These are phyloP conservation scores for Aspergillus pseudoterreus DNA, from an alignment of 2,329 filamentous ascomycete species.

Conservation along the genomic window DNA sequence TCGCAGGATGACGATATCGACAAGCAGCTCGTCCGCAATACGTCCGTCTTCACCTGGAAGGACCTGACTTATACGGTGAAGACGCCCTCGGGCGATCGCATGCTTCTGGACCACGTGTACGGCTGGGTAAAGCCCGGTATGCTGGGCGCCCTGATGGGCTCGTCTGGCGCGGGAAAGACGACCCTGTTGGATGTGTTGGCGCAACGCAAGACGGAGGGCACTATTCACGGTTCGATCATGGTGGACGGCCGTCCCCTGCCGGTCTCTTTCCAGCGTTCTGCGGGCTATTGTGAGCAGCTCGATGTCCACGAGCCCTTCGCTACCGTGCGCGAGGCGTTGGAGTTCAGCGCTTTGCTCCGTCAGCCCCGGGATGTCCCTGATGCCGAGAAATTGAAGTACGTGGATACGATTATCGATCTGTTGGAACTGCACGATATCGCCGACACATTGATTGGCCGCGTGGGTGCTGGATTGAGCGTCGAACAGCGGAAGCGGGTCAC, in stretches of 20 bases:
- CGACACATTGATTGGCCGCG: slow-evolving; percentile 57
- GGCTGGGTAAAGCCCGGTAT: slow-evolving; percentile 76
- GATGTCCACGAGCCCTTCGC: slow-evolving; percentile 65
- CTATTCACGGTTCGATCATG: slow-evolving; percentile 61
- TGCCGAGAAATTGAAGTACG: slow-evolving; percentile 61
- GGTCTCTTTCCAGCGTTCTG: slow-evolving; percentile 61
- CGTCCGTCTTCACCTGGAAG: slow-evolving; percentile 70
- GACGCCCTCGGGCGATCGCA: slow-evolving; percentile 51
- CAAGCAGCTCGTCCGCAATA: slow-evolving; percentile 56
- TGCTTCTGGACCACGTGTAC: slow-evolving; percentile 63
- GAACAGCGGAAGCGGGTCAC: slow-evolving; percentile 68
- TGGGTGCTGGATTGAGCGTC: slow-evolving; percentile 50
- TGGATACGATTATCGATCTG: slow-evolving; percentile 61
- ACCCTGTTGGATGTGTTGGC: slow-evolving; percentile 73
- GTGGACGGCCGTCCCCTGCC: slow-evolving; percentile 61
- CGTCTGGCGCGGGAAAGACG: slow-evolving; percentile 70
- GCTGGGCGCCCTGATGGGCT: slow-evolving; percentile 74
- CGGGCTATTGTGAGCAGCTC: slow-evolving; percentile 66
- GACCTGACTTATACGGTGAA: slow-evolving; percentile 68
- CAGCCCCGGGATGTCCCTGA: slow-evolving; percentile 51
- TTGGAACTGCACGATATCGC: slow-evolving; percentile 61
- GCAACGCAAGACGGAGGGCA: slow-evolving; percentile 63
- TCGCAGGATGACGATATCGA: slow-evolving; percentile 25
- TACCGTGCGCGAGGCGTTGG: slow-evolving; percentile 62
- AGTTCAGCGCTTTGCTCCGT: slow-evolving; percentile 62